Percentiles rank a stretch among this genome's conserved stretches.
phyloP scores from a whole-genome alignment of 1,284 basidiomycete genomes.

The Somion occarium region DNA sequence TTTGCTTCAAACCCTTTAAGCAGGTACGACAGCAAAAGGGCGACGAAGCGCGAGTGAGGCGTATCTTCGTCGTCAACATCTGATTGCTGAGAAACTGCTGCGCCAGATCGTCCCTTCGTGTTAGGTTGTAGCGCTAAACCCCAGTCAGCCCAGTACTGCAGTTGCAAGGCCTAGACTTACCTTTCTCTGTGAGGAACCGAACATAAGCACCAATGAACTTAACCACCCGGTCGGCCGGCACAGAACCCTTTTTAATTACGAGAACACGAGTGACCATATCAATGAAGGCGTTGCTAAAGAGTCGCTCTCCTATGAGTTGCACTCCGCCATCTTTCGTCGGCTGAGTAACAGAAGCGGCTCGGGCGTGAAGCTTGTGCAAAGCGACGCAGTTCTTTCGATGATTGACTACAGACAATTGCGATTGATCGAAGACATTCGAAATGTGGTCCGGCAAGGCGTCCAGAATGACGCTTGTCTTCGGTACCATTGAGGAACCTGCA shows the following conservation, averaged over 20 bases:
- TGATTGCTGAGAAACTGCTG: conserved; percentile 22
- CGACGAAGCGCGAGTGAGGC: conserved; percentile 65
- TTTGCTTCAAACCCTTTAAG: conserved; percentile 82
- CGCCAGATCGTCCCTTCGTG: background rate
- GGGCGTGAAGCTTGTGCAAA: conserved; percentile 73
- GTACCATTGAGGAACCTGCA: too few species aligned
- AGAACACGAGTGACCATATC: conserved; percentile 66
- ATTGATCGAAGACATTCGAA: conserved; percentile 65
- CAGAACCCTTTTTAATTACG: conserved; percentile 76
- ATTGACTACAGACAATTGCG: conserved; percentile 74
- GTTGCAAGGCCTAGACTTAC: conserved; percentile 47
- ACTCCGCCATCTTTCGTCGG: conserved; percentile 39
- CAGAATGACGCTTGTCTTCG: too few species aligned
- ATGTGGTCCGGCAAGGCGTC: background rate
- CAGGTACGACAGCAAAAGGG: conserved; percentile 72
- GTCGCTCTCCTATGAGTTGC: conserved; percentile 70
- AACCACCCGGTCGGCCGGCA: conserved; percentile 71
- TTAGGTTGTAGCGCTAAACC: background rate
- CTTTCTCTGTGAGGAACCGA: conserved; percentile 69
- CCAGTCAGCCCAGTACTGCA: too few species aligned
- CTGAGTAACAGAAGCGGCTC: conserved; percentile 53
- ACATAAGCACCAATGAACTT: conserved; percentile 83
- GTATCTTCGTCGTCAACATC: conserved; percentile 64
- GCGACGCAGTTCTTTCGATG: conserved; percentile 87
- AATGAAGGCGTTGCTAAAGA: conserved; percentile 73